phyloP scores from a whole-genome alignment of 129 eudicot genomes.

The Scalesia atractyloides region DNA sequence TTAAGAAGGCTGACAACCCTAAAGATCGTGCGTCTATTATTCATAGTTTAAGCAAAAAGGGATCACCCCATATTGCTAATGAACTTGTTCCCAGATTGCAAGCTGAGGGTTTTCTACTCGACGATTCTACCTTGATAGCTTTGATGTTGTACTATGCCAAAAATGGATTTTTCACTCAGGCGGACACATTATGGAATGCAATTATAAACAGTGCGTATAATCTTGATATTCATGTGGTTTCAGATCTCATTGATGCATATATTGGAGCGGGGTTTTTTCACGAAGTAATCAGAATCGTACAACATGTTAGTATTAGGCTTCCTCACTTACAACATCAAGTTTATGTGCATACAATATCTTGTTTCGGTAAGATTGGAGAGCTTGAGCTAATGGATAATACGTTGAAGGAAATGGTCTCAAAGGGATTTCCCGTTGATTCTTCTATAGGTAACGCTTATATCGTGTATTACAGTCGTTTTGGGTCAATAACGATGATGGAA shows the following conservation, averaged over 20 bases:
- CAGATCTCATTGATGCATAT: constrained; percentile 55
- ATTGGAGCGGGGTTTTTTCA: constrained; percentile 37
- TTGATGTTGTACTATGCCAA: constrained; percentile 62
- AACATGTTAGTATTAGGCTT: constrained; percentile 43
- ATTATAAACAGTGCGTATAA: constrained; percentile 57
- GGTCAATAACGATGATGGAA: constrained; percentile 71
- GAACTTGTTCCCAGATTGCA: constrained; percentile 36
- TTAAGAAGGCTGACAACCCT: constrained; percentile 23
- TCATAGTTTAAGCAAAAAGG: constrained; percentile 31
- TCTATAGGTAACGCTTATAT: constrained; percentile 72
- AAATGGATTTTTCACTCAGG: constrained; percentile 46
- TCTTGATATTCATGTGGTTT: constrained; percentile 50
- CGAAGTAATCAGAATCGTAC: constrained; percentile 46
- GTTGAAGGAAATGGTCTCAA: constrained; percentile 61
- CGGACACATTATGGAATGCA: constrained; percentile 57
- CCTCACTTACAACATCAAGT: constrained; percentile 46
- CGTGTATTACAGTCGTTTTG: constrained; percentile 64
- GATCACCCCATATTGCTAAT: constrained; percentile 26
- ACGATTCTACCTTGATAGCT: constrained; percentile 42
- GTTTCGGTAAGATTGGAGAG: constrained; percentile 71
- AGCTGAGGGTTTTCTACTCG: constrained; percentile 40
- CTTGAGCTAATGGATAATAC: constrained; percentile 70
- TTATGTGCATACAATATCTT: constrained; percentile 45
- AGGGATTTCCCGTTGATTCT: constrained; percentile 66
- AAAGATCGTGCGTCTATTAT: constrained; percentile 23